Evolutionary conservation across 176 grass and related monocot genomes (phyloP).

Genomic region (Stipa capillata): DNA sequence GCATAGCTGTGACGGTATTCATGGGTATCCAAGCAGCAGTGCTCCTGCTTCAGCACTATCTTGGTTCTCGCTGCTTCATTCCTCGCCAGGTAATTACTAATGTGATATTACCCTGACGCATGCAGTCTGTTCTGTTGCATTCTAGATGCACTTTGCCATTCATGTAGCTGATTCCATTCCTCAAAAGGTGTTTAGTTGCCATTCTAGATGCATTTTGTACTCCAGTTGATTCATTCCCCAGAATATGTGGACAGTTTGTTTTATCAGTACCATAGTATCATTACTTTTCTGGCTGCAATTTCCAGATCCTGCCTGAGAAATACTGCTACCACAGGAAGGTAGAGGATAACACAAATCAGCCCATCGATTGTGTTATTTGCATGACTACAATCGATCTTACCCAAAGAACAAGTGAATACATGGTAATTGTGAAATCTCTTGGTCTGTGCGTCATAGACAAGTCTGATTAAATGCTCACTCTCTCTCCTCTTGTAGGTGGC

Average conservation of each 20-base stretch:
- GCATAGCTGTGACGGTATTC: constrained; percentile 64
- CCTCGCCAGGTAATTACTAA: constrained; percentile 70
- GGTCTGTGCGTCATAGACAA: background rate
- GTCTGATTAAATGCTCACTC: background rate
- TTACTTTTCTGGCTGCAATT: background rate
- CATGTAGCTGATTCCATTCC: background rate
- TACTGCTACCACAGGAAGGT: constrained; percentile 90
- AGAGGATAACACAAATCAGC: constrained; percentile 51
- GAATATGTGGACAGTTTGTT: background rate
- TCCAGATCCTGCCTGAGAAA: constrained; percentile 92
- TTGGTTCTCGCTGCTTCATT: constrained; percentile 98
- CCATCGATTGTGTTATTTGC: constrained; percentile 84
- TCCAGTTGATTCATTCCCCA: background rate
- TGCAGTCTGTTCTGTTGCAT: background rate
- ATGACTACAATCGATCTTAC: constrained; percentile 85
- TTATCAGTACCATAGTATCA: background rate
- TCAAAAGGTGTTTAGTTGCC: background rate
- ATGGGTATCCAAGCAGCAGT: constrained; percentile 64
- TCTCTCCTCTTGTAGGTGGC: constrained; percentile 54
- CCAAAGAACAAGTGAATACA: constrained; percentile 77
- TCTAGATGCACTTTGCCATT: background rate
- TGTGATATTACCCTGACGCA: background rate
- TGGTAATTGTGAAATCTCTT: constrained; percentile 59
- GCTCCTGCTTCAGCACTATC: constrained; percentile 87
- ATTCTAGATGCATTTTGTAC: background rate